phyloP scores from a whole-genome alignment of 177 flowering plant genomes.

The Vitis hybrid region DNA sequence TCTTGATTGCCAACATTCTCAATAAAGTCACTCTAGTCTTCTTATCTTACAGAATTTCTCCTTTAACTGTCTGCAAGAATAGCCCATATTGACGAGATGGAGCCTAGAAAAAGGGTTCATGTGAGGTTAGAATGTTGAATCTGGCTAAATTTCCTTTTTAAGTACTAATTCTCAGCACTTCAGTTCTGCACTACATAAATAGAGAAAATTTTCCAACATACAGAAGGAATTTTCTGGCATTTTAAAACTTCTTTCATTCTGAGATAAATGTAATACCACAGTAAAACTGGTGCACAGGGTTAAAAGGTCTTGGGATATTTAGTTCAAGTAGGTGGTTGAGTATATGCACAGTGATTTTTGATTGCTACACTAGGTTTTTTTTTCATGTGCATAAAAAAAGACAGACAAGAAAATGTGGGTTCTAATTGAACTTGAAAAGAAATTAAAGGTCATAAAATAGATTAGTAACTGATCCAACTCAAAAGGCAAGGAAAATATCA shows the following conservation, averaged over 20 bases:
- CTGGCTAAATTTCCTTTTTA: too few species aligned
- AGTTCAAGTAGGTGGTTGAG: not conserved
- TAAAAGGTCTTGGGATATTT: not conserved
- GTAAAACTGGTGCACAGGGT: not conserved
- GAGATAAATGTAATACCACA: not conserved
- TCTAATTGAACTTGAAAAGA: not conserved
- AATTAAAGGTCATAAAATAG: not conserved
- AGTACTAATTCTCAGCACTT: too few species aligned
- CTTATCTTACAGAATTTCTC: too few species aligned
- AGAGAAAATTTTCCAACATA: too few species aligned
- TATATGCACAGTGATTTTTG: not conserved
- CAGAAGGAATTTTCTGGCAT: too few species aligned
- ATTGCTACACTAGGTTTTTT: not conserved
- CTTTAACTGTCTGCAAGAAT: too few species aligned
- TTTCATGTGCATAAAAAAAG: not conserved
- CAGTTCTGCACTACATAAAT: too few species aligned
- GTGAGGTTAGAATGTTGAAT: too few species aligned
- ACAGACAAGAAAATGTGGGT: not conserved
- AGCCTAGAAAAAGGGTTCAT: not conserved
- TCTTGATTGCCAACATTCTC: too few species aligned
- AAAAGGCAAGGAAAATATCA: constrained; percentile 19
- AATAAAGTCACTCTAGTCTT: too few species aligned
- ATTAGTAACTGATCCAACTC: not conserved
- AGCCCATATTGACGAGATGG: too few species aligned
- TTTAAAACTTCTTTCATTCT: too few species aligned